Conservation (phyloP, 1,139 yeast species). For the Kodamaea ohmeri region DNA sequence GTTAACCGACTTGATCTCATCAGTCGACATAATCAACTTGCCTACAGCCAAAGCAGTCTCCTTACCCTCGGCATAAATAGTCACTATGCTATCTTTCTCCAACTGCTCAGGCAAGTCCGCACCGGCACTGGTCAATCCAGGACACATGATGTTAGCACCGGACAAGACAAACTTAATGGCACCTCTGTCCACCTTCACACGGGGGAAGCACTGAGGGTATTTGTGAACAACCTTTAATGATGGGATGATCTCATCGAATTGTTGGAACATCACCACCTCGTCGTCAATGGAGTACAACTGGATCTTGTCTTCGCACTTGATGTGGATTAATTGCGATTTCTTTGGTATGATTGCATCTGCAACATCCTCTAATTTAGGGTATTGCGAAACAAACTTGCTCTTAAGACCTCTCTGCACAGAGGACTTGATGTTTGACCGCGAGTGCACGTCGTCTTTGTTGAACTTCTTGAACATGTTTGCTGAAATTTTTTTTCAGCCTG, state of each 20-base stretch:
- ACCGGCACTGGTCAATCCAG: constrained; percentile 91
- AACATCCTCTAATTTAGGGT: constrained; percentile 66
- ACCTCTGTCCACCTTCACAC: constrained; percentile 91
- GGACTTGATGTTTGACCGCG: constrained; percentile 88
- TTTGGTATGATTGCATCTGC: constrained; percentile 87
- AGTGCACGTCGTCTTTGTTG: constrained; percentile 81
- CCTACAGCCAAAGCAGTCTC: constrained; percentile 91
- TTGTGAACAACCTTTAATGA: constrained; percentile 75
- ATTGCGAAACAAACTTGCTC: constrained; percentile 66
- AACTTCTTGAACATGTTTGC: constrained; percentile 60
- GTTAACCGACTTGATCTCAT: constrained; percentile 78
- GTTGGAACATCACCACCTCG: constrained; percentile 76
- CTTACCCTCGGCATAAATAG: constrained; percentile 90
- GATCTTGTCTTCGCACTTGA: constrained; percentile 88
- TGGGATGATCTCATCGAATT: constrained; percentile 82
- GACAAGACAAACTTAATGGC: constrained; percentile 92
- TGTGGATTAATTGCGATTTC: constrained; percentile 77
- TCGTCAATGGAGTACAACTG: constrained; percentile 73
- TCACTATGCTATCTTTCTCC: constrained; percentile 67
- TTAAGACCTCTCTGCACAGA: constrained; percentile 87
- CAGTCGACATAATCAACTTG: constrained; percentile 80
- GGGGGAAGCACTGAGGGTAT: constrained; percentile 78
- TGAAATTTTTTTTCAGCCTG: constrained; percentile 1
- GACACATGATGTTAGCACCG: constrained; percentile 97
- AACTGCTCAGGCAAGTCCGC: constrained; percentile 75